These are phyloP conservation scores for Sporisorium iseilematis-ciliati DNA, from an alignment of 1,284 basidiomycete species.

Conservation along the genomic window DNA sequence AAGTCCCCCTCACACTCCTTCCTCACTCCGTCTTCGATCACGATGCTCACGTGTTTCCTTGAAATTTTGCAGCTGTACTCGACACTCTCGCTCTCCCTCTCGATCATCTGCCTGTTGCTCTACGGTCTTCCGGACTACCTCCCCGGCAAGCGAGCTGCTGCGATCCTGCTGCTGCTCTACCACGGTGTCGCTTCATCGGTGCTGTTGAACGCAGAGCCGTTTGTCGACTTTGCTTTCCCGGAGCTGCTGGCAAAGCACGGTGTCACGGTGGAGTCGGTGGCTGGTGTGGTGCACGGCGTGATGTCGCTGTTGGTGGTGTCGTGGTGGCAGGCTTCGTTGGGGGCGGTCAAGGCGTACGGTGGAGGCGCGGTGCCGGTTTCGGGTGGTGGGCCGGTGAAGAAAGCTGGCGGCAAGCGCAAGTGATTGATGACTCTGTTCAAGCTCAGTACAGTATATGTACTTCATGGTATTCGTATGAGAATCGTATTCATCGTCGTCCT, in stretches of 20 bases:
- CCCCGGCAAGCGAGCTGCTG: conserved; percentile 84
- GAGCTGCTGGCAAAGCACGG: conserved; percentile 73
- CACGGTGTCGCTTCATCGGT: conserved; percentile 81
- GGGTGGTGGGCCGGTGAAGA: neutral
- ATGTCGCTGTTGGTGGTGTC: conserved; percentile 39
- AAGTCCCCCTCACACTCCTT: conserved; percentile 23
- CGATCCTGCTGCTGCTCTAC: conserved; percentile 80
- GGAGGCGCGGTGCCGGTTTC: conserved; percentile 5
- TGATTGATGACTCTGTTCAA: neutral
- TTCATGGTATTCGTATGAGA: too few relatives aligned
- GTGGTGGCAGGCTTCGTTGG: conserved; percentile 50
- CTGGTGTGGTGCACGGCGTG: conserved; percentile 46
- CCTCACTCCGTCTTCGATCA: neutral
- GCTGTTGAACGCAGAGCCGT: conserved; percentile 80
- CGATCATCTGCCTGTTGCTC: conserved; percentile 43
- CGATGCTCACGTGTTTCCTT: neutral
- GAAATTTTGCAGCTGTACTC: conserved; percentile 27
- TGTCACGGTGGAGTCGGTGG: conserved; percentile 28
- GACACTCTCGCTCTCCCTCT: conserved; percentile 29
- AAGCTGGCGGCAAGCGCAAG: conserved; percentile 27
- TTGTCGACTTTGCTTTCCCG: conserved; percentile 81
- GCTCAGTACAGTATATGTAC: too few relatives aligned
- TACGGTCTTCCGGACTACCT: conserved; percentile 76
- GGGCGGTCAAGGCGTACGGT: conserved; percentile 27
- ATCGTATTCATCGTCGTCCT: neutral